Conservation (phyloP, 331 rosid species). For the Erythrophleum ivorense region DNA sequence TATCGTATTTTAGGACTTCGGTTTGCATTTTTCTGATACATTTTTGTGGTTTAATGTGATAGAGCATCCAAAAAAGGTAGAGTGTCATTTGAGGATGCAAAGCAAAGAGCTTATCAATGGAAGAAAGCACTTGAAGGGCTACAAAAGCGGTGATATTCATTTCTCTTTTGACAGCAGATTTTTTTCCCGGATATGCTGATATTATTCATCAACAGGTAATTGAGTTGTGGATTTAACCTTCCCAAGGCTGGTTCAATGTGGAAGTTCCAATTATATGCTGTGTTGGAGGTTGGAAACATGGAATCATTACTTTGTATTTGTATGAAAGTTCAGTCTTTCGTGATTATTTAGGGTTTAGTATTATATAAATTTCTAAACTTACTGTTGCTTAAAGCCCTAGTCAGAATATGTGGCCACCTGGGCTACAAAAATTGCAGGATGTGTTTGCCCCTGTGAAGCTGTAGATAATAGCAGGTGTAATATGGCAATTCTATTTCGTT, state of each 20-base stretch:
- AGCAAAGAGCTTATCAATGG: conserved; percentile 74
- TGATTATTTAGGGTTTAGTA: conserved; percentile 10
- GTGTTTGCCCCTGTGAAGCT: background rate
- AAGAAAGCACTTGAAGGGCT: conserved; percentile 77
- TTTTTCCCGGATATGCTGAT: conserved; percentile 17
- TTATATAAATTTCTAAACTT: background rate
- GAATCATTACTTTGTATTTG: too few relatives aligned
- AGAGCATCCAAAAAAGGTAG: conserved; percentile 65
- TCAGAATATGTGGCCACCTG: background rate
- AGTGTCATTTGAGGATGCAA: conserved; percentile 63
- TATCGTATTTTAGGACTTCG: background rate
- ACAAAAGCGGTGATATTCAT: conserved; percentile 58
- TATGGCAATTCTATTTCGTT: background rate
- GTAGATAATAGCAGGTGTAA: background rate
- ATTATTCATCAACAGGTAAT: conserved; percentile 40
- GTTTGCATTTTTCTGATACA: background rate
- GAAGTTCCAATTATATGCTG: too few relatives aligned
- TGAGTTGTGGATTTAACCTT: conserved; percentile 27
- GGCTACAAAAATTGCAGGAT: background rate
- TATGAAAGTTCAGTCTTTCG: conserved; percentile 32
- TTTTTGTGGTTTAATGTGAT: conserved; percentile 8
- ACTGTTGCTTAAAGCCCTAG: background rate
- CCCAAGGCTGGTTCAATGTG: conserved; percentile 1
- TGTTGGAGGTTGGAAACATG: too few relatives aligned
- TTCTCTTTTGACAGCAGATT: conserved; percentile 25